Evolutionary conservation across 140 eudicot species (phyloP).

Genomic region (Ambrosia hybrid): DNA sequence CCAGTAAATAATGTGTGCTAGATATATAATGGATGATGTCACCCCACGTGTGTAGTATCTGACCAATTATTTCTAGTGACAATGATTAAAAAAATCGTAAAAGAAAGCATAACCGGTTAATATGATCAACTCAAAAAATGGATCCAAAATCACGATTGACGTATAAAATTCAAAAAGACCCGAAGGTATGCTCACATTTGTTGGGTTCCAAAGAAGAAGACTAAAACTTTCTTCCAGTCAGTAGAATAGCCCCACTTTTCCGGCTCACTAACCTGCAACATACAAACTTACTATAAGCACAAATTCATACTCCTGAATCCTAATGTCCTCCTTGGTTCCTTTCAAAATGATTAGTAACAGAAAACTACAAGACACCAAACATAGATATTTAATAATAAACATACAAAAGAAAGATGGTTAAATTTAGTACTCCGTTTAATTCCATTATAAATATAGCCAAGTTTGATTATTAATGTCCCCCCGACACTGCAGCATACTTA

Average conservation of each 20-base stretch:
- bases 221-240: slow-evolving; percentile 86
- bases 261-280: slow-evolving; percentile 88
- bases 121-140: neutral
- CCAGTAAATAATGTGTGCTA: neutral
- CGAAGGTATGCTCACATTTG: slow-evolving; percentile 71
- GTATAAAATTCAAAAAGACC: neutral
- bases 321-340: too few relatives aligned
- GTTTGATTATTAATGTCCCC: neutral
- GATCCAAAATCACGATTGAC: neutral
- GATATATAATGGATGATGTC: slow-evolving; percentile 2
- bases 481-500: slow-evolving; percentile 4
- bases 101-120: neutral
- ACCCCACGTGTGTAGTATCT: neutral
- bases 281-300: slow-evolving; percentile 21
- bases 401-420: neutral
- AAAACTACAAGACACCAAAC: slow-evolving; percentile 14
- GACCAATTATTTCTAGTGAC: slow-evolving; percentile 3
- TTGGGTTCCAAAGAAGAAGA: slow-evolving; percentile 77
- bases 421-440: too few relatives aligned
- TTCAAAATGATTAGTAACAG: neutral
- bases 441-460: neutral
- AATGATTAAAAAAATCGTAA: neutral
- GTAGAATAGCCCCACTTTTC: slow-evolving; percentile 79
- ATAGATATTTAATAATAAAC: slow-evolving; percentile 4
- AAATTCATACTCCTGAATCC: neutral